These are phyloP conservation scores for Suhomyces kunorum DNA, from an alignment of 1,139 yeast genomes.

Conservation along the genomic window DNA sequence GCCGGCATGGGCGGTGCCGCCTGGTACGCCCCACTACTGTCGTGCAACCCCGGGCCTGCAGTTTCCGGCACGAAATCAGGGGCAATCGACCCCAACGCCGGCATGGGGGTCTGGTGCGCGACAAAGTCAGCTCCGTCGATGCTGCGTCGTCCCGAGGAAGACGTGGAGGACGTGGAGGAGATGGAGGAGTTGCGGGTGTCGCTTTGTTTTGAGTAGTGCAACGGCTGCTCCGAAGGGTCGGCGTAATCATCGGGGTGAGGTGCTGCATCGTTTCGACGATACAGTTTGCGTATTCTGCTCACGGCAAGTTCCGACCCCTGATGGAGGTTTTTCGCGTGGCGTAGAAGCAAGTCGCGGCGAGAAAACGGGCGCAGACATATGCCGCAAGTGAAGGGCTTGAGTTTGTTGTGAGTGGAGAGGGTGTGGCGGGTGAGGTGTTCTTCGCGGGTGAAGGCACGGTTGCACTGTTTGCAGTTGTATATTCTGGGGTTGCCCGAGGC, in stretches of 20 bases:
- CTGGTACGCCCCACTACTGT: neutral
- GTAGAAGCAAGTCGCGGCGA: slow-evolving; percentile 31
- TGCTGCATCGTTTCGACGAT: slow-evolving; percentile 25
- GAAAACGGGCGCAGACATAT: slow-evolving; percentile 34
- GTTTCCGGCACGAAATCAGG: slow-evolving; percentile 2
- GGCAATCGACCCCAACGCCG: neutral
- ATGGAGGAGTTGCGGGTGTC: slow-evolving; percentile 3
- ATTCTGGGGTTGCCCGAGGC: slow-evolving; percentile 48
- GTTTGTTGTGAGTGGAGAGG: slow-evolving; percentile 47
- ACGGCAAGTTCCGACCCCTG: slow-evolving; percentile 42
- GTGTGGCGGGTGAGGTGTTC: slow-evolving; percentile 51
- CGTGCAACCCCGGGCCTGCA: slow-evolving; percentile 6
- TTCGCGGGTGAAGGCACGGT: slow-evolving; percentile 50
- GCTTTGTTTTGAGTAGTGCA: neutral
- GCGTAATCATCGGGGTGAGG: slow-evolving; percentile 1
- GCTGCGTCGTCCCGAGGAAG: slow-evolving; percentile 9
- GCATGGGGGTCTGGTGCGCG: slow-evolving; percentile 1
- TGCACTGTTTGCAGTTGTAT: slow-evolving; percentile 45
- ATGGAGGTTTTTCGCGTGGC: slow-evolving; percentile 37
- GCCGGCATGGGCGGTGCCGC: neutral
- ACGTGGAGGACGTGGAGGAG: slow-evolving; percentile 8
- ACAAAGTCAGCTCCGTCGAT: slow-evolving; percentile 14
- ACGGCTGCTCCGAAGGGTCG: slow-evolving; percentile 5
- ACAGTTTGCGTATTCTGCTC: slow-evolving; percentile 45
- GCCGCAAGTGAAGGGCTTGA: slow-evolving; percentile 45